Evolutionary conservation across 2,329 filamentous ascomycete genomes (phyloP), one percentile per base, ranked within the genome.

Genomic region (Fusarium ramigenum): DNA sequence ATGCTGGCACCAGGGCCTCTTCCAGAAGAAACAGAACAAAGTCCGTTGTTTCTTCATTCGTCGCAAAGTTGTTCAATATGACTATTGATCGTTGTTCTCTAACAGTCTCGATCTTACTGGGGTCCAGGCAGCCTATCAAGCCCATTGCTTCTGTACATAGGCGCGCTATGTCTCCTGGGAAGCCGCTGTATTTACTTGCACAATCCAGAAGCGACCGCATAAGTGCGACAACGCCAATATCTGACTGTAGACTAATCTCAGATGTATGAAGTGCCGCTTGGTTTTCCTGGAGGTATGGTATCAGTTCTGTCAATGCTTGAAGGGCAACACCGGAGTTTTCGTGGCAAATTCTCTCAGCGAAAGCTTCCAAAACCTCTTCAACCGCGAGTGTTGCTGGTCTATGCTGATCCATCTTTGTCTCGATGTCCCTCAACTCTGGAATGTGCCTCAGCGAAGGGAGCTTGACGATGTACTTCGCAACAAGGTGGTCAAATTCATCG

Each of bases 21-120:
- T 97, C 92, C 21, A 99, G 86, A 52, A 97, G 87, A 77, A 95
- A 95, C 44, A 96, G 86, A 12, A 94, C 90, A 81, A 98, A 99
- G 70, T 96, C 91, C 21, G 94, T 92, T 2, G 92, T 93, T 80
- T 99, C 96, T 57, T 90, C 89, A 21, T 89, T 87, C 50, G 89
- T 88, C 49, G 92, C 89, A 77, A 99, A 98, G 79, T 99, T 98
- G 57, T 93, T 93, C 42, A 95, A 83, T 56, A 98, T 91, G 30
- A 98, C 89, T 60, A 98, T 93, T n/a, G 94, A 92, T 72, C 89
- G 91, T 75, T 94, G 92, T 76, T 93, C 92, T 64, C 93, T 89
- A 16, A 93, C 88, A 2, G 90, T 90, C 78, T 99, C 96, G 4
- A 98, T 90, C 66, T 93, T 91, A 78, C 97, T 97, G 3, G 96